Percentiles rank a stretch among this genome's conserved stretches.
Evolutionary conservation across 805 yeast genomes (phyloP).

Genomic region (Kodamaea sagamina): DNA sequence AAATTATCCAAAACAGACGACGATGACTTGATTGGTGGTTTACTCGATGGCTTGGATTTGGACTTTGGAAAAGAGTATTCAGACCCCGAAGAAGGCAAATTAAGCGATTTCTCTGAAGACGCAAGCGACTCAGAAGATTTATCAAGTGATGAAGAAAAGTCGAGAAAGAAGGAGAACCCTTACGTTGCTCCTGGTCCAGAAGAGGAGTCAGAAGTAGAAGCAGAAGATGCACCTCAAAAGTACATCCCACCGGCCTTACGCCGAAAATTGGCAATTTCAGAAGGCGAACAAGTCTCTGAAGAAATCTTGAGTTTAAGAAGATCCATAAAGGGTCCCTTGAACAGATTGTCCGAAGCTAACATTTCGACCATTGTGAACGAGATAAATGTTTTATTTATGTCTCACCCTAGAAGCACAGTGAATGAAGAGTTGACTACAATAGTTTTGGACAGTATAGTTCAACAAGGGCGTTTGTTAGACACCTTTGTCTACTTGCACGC

Average conservation of each 20-base stretch:
- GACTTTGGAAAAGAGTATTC: conserved; percentile 33
- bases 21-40: conserved; percentile 79
- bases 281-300: conserved; percentile 31
- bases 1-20: conserved; percentile 54
- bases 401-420: conserved; percentile 77
- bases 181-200: conserved; percentile 58
- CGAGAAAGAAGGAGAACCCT: conserved; percentile 63
- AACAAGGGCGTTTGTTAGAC: conserved; percentile 69
- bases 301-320: conserved; percentile 54
- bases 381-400: conserved; percentile 60
- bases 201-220: conserved; percentile 15
- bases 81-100: conserved; percentile 20
- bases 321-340: conserved; percentile 78
- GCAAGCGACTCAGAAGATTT: conserved; percentile 13
- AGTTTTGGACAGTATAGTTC: conserved; percentile 62
- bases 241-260: conserved; percentile 91
- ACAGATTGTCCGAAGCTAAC: conserved; percentile 88
- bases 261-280: conserved; percentile 47
- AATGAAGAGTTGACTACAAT: conserved; percentile 66
- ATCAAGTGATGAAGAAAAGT: conserved; percentile 17
- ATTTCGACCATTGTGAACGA: conserved; percentile 68
- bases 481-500: conserved; percentile 80
- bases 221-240: conserved; percentile 31
- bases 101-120: conserved; percentile 15
- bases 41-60: conserved; percentile 73